Evolutionary conservation across 768 basidiomycete genomes (phyloP).

Genomic region (Stropharia rugosoannulata): DNA sequence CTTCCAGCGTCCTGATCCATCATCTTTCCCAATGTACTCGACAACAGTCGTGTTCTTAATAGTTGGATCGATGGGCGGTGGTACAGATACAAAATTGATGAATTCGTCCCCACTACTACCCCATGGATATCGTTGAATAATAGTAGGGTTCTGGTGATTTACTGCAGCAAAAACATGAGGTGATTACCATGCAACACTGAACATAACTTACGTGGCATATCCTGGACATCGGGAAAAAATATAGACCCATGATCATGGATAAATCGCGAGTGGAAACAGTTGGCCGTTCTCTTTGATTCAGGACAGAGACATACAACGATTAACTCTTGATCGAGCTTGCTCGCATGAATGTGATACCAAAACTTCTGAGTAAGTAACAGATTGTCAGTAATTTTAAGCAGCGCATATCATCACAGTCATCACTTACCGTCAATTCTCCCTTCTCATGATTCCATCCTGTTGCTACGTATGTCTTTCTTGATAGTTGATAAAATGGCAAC

Average conservation of each 20-base stretch:
- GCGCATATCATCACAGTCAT: not conserved
- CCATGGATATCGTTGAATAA: not conserved
- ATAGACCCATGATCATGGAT: not conserved
- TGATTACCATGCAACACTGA: too few relatives aligned
- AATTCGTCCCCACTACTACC: not conserved
- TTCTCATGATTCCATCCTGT: not conserved
- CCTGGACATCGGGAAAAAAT: not conserved
- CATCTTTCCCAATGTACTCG: slow-evolving; percentile 7
- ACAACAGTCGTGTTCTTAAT: slow-evolving; percentile 11
- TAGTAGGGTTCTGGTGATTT: not conserved
- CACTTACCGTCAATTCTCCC: not conserved
- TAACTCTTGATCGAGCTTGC: too few relatives aligned
- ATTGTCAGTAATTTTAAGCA: not conserved
- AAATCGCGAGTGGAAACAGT: not conserved
- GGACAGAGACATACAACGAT: slow-evolving; percentile 1
- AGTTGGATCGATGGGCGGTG: not conserved
- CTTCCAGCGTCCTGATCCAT: slow-evolving; percentile 9
- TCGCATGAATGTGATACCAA: not conserved
- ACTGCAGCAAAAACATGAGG: too few relatives aligned
- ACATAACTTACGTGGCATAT: not conserved
- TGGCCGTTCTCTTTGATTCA: not conserved
- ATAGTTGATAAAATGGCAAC: not conserved
- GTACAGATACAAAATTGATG: slow-evolving; percentile 8
- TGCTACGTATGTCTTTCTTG: not conserved
- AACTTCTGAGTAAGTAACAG: not conserved